Evolutionary conservation across 352 stramenopile species (phyloP).

Genomic region (Globisporangium middletonii): DNA sequence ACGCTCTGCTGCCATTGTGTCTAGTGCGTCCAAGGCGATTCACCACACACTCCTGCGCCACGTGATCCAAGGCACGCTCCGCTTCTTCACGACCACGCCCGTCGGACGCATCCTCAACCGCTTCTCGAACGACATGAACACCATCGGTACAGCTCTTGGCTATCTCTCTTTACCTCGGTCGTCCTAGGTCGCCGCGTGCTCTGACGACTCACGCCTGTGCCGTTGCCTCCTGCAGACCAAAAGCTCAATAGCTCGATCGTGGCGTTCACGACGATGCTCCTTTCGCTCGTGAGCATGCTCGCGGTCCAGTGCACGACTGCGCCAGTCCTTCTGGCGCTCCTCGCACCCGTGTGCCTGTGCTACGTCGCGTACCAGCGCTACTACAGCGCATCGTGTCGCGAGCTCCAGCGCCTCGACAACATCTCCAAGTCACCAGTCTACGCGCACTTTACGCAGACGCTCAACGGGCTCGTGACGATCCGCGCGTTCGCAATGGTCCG

Average conservation of each 20-base stretch:
- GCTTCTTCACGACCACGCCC: slow-evolving; percentile 83
- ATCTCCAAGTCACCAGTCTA: slow-evolving; percentile 87
- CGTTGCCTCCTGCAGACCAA: slow-evolving; percentile 31
- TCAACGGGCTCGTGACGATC: slow-evolving; percentile 66
- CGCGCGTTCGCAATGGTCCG: slow-evolving; percentile 53
- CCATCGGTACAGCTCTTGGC: slow-evolving; percentile 34
- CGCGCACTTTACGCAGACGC: slow-evolving; percentile 88
- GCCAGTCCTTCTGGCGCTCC: slow-evolving; percentile 39
- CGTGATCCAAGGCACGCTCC: slow-evolving; percentile 73
- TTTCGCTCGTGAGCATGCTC: slow-evolving; percentile 50
- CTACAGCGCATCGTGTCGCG: slow-evolving; percentile 63
- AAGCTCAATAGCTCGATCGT: slow-evolving; percentile 45
- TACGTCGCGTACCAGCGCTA: slow-evolving; percentile 66
- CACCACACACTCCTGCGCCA: slow-evolving; percentile 54
- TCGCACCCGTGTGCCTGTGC: slow-evolving; percentile 54
- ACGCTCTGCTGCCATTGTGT: no score
- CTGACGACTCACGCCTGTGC: neutral
- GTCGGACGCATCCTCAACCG: slow-evolving; percentile 75
- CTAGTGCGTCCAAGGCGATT: slow-evolving; percentile 53
- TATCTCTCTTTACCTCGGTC: neutral
- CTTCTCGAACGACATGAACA: slow-evolving; percentile 67
- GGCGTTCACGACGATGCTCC: slow-evolving; percentile 36
- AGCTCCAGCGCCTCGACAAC: slow-evolving; percentile 58
- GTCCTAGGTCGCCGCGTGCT: neutral
- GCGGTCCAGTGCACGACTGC: slow-evolving; percentile 38